Conservation (phyloP, 345 rosid species). For the Turnera subulata region DNA sequence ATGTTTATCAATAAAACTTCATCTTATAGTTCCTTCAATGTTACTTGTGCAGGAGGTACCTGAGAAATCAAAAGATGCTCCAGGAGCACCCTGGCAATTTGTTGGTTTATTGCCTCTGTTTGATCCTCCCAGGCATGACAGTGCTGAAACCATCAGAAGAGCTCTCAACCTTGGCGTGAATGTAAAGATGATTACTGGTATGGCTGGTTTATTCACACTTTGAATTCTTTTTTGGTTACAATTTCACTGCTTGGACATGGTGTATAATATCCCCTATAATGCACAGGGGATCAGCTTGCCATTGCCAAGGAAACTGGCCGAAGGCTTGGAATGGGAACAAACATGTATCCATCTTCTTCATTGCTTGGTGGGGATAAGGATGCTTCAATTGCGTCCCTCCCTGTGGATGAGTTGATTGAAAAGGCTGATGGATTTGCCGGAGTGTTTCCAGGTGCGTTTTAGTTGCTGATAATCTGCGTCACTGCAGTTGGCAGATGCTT, state of each 20-base stretch:
- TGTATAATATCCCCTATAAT: conserved; percentile 9
- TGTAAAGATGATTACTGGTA: conserved; percentile 94
- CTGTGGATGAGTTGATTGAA: conserved; percentile 85
- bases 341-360: conserved; percentile 91
- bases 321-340: conserved; percentile 97
- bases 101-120: conserved; percentile 81
- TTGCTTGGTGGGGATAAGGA: conserved; percentile 83
- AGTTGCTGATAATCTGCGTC: too few species aligned
- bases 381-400: conserved; percentile 69
- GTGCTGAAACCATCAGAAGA: conserved; percentile 92
- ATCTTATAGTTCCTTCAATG: conserved; percentile 3
- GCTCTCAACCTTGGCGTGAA: conserved; percentile 89
- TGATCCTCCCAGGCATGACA: conserved; percentile 97
- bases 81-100: conserved; percentile 86
- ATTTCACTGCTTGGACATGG: not conserved
- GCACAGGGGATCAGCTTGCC: conserved; percentile 87
- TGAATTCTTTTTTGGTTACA: not conserved
- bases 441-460: conserved; percentile 74
- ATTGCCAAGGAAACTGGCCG: conserved; percentile 92
- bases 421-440: conserved; percentile 97
- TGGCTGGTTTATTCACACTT: conserved; percentile 5
- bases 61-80: conserved; percentile 63
- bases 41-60: conserved; percentile 62
- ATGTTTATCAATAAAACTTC: not conserved
- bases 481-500: too few species aligned